Evolutionary conservation across 495 filamentous ascomycete genomes (phyloP), one percentile per base, ranked within the genome.

Genomic region (Penicillium crystallinum): DNA sequence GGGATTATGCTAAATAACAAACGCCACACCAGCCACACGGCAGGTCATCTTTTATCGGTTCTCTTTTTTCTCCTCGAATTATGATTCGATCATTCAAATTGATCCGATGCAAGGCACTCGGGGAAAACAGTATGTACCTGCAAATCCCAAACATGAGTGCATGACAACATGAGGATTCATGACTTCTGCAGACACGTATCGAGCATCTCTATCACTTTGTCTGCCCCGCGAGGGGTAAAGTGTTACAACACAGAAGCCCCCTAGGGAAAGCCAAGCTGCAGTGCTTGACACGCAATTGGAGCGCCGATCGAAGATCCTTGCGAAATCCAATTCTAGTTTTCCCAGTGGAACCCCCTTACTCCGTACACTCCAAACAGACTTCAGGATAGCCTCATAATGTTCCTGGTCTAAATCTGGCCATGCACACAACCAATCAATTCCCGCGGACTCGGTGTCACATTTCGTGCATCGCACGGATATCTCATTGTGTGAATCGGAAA

Each of bases 1-100:
- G 41, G 15, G n/a, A 31, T 10, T 10, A 30, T 15, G 23, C 2
- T 36, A 36, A 36, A 0, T 17, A 17, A 17, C 34, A 14, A 46
- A 47, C 46, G 46, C 46, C 46, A 48, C 46, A 48, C 46, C 33
- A 48, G 34, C 46, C 34, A 48, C 34, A 48, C 21, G 34, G 46
- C 14, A 37, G 23, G 22, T n/a, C 46, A 12, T 18, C n/a, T 21
- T 9, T 36, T 3, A 3, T 27, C 23, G 3, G 23, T 27, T 3
- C 23, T 27, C 23, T 7, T 3, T 27, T 3, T 7, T 27, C 23
- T 12, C n/a, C 7, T 14, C 5, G 41, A 29, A n/a, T 31, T 21
- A 18, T 33, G 29, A 44, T 45, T 45, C 17, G 42, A 30, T 18
- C 27, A 45, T 45, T 19, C 18, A 45, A 21, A 45, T 45, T 22